phyloP scores from a whole-genome alignment of 148 eudicot genomes.

The Chenopodium suecicum region DNA sequence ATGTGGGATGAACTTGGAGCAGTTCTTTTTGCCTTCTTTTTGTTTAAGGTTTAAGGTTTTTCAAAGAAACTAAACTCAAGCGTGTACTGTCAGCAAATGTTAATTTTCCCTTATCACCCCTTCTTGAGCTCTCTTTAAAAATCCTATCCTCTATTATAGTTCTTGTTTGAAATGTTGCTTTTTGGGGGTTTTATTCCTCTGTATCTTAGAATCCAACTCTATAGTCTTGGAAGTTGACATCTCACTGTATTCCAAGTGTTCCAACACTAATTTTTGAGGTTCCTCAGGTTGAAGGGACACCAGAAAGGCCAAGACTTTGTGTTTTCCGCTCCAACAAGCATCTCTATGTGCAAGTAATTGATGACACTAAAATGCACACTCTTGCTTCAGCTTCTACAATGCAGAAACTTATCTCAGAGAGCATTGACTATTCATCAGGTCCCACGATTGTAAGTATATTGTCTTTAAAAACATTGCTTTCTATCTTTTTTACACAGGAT shows the following conservation, averaged over 20 bases:
- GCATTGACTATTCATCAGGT: conserved; percentile 61
- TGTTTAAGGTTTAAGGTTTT: neutral
- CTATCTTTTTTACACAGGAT: neutral
- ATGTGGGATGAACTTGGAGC: neutral
- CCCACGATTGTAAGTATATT: conserved; percentile 72
- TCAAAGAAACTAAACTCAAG: neutral
- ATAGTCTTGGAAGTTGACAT: neutral
- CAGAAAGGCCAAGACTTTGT: conserved; percentile 86
- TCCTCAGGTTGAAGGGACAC: conserved; percentile 87
- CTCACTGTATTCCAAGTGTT: neutral
- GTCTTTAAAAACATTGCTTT: no score
- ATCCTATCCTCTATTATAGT: no score
- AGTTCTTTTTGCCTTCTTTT: neutral
- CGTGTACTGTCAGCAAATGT: neutral
- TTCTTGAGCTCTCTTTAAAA: neutral
- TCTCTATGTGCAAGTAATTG: conserved; percentile 87
- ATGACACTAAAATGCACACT: conserved; percentile 93
- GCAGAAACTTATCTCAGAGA: conserved; percentile 85
- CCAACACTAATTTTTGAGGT: conserved; percentile 1
- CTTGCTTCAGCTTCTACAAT: conserved; percentile 93
- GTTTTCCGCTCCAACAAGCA: conserved; percentile 97
- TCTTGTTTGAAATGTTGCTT: no score
- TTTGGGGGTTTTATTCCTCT: neutral
- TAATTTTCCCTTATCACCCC: neutral
- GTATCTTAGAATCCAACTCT: neutral